Percentiles rank a stretch among this genome's conserved stretches.
Conservation (phyloP, 371 early-diverging fungal species). For the Mortierella polycephala region DNA sequence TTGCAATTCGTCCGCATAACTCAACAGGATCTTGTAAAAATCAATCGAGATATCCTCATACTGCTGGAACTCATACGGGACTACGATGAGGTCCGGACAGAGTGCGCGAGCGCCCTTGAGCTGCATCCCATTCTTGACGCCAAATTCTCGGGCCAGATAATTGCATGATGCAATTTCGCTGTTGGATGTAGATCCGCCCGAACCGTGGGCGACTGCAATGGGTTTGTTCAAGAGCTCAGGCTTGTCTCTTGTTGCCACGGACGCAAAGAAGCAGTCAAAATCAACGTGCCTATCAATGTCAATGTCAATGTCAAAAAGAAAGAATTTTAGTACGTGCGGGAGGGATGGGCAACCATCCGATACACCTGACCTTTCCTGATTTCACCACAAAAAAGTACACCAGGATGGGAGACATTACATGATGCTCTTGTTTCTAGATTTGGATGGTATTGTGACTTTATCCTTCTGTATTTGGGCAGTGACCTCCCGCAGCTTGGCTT, state of each 20-base stretch:
- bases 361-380: no score
- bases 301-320: neutral
- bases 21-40: constrained; percentile 76
- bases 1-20: constrained; percentile 76
- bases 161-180: constrained; percentile 79
- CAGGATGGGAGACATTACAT: constrained; percentile 7
- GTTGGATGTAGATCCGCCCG: constrained; percentile 52
- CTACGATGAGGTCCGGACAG: constrained; percentile 72
- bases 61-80: constrained; percentile 74
- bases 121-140: constrained; percentile 81
- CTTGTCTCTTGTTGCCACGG: constrained; percentile 76
- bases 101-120: constrained; percentile 63
- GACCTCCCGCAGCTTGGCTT: constrained; percentile 75
- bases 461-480: constrained; percentile 59
- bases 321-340: neutral
- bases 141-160: constrained; percentile 79
- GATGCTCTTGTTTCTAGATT: constrained; percentile 10
- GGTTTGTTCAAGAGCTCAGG: constrained; percentile 74
- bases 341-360: no score
- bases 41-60: constrained; percentile 74
- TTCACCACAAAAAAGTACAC: neutral
- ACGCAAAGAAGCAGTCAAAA: constrained; percentile 95
- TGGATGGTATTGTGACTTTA: neutral
- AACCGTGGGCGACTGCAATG: constrained; percentile 61
- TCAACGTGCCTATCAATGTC: constrained; percentile 80